These are phyloP conservation scores for Suillus fuscotomentosus DNA, from an alignment of 768 basidiomycete species.

Conservation along the genomic window DNA sequence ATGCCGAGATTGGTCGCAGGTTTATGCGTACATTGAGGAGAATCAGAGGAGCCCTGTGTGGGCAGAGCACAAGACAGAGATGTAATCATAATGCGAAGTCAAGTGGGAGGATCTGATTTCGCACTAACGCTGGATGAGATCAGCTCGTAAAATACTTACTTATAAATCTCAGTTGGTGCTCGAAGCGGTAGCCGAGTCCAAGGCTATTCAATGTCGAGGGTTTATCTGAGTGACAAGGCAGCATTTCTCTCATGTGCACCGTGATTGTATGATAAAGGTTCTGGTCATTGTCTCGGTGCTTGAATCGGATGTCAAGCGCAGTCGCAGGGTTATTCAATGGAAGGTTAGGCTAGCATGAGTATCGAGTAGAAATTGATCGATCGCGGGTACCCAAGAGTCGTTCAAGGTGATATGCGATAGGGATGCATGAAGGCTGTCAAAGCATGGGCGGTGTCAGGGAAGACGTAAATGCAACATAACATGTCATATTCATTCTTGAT, in stretches of 20 bases:
- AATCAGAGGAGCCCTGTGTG: constrained; percentile 13
- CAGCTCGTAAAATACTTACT: not conserved
- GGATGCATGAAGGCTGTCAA: not conserved
- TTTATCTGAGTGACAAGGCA: not conserved
- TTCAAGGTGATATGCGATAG: not conserved
- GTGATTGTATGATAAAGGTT: not conserved
- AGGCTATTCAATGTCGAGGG: not conserved
- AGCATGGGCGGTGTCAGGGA: not conserved
- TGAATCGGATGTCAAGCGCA: not conserved
- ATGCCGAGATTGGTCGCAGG: constrained; percentile 28
- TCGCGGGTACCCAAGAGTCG: not conserved
- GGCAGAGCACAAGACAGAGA: not conserved
- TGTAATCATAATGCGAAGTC: not conserved
- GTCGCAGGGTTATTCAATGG: not conserved
- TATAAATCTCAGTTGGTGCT: not conserved
- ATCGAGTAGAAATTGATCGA: not conserved
- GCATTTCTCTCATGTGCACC: not conserved
- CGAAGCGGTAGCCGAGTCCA: not conserved
- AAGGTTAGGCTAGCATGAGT: not conserved
- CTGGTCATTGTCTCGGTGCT: not conserved
- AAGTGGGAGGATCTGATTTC: not conserved
- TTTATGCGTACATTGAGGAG: constrained; percentile 21
- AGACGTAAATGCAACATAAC: not conserved
- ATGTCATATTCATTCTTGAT: not conserved
- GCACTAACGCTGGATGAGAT: not conserved